Evolutionary conservation across 257 asterid species (phyloP), one percentile per base, ranked within the genome.

Genomic region (Salvia hispanica): DNA sequence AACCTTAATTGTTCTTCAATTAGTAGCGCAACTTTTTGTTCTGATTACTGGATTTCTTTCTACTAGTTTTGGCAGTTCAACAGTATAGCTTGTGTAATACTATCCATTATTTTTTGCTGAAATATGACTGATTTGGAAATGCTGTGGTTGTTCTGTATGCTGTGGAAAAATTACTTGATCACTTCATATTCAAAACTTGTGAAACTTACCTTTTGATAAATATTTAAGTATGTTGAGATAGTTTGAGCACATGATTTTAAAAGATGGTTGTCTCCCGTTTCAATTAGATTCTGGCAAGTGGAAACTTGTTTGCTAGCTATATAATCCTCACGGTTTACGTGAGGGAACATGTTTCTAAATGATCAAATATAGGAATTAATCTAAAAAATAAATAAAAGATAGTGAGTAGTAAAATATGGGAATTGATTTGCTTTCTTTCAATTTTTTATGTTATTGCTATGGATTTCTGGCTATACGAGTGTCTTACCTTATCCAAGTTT

Each of bases 401-500:
- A 21, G 25, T 21, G n/a, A n/a, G n/a, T n/a, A n/a, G n/a, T n/a
- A n/a, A n/a, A n/a, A n/a, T n/a, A 33, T 31, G 18, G 18, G 18
- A 31, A 31, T 12, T 56, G 5, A 2, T 56, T 56, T 31, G 11
- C 21, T 33, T 31, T 56, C 43, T 40, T 12, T 14, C 5, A 18
- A n/a, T 50, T 60, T 15, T 15, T 21, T 7, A 13, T 14, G 45
- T 47, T 45, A 53, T 56, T 64, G 44, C 45, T 16, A 9, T 58
- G 3, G 2, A 16, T 14, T 50, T 12, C 10, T 47, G 50, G 39
- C 25, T 42, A n/a, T 37, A 61, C 51, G 45, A 15, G 67, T 33
- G 16, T 3, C 67, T 65, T 42, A 66, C 25, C 31, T 16, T 5
- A 3, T 75, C 56, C 43, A 7, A 65, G 62, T 59, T 11, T 31